Conservation (phyloP, 1,284 basidiomycete genomes). For the Neonothopanus nambi region DNA sequence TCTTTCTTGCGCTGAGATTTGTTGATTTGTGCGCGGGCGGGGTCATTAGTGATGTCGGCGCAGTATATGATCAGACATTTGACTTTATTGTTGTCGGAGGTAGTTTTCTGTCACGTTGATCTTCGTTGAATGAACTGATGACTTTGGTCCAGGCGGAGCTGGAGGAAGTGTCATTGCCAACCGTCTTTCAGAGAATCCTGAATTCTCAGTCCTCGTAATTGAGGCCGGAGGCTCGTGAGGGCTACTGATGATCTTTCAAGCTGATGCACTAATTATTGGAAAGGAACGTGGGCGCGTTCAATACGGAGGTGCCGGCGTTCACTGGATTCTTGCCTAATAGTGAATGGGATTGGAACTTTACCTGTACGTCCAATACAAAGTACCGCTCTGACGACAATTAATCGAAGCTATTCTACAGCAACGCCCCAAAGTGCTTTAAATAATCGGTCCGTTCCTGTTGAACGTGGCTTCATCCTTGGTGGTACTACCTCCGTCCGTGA, state of each 20-base stretch:
- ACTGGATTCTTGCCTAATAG: slow-evolving; percentile 19
- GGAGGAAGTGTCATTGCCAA: slow-evolving; percentile 30
- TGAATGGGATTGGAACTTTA: slow-evolving; percentile 29
- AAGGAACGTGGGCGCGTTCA: slow-evolving; percentile 22
- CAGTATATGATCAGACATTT: not conserved
- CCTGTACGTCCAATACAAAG: not conserved
- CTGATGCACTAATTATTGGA: too few relatives aligned
- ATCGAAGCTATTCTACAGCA: slow-evolving; percentile 30
- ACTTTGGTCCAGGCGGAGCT: slow-evolving; percentile 3
- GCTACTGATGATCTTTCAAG: not conserved
- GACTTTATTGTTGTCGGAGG: slow-evolving; percentile 16
- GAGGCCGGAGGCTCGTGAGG: slow-evolving; percentile 30
- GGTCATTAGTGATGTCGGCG: not conserved
- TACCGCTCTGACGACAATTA: not conserved
- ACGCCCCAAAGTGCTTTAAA: slow-evolving; percentile 31
- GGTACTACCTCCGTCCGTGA: slow-evolving; percentile 39
- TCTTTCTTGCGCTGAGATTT: not conserved
- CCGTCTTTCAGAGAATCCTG: slow-evolving; percentile 28
- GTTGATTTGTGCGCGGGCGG: not conserved
- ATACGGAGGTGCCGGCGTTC: slow-evolving; percentile 22
- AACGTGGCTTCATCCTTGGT: slow-evolving; percentile 37
- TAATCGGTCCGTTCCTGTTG: slow-evolving; percentile 27
- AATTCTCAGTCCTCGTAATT: slow-evolving; percentile 26
- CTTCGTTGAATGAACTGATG: not conserved
- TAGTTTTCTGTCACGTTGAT: not conserved